Evolutionary conservation across 495 filamentous ascomycete genomes (phyloP), one percentile per base, ranked within the genome.

Genomic region (Letharia columbiana): DNA sequence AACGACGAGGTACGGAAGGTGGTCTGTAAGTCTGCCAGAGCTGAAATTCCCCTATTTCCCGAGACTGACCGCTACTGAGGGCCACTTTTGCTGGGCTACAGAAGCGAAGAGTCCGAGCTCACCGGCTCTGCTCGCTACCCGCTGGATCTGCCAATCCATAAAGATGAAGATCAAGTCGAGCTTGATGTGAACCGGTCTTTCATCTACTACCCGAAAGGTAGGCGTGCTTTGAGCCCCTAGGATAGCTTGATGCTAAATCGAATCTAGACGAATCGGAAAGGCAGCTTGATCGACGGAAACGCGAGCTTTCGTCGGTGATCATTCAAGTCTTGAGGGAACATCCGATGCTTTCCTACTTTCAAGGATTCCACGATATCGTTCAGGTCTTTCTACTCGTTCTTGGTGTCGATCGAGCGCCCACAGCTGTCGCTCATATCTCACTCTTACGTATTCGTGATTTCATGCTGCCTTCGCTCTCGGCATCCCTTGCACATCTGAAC

Each of bases 301-400:
- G 77, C 50, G 84, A 91, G 73, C 82, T 96, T 33, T 91, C 87
- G 18, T 74, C 82, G 64, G 78, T 97, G 28, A 96, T 97, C 72
- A 83, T 81, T 50, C 80, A 87, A 67, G 83, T 91, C 28, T 82
- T 97, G 35, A 84, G 94, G 23, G 82, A 84, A 13, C 82, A 96
- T 71, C 95, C 94, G 7, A 87, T 89, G 79, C 86, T 98, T 17
- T 89, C 85, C 77, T 98, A 98, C 77, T 98, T 98, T 77, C 94
- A 98, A 80, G 94, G 94, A 67, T 98, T 96, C 76, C 94, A 98
- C 73, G 94, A 98, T 76, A 97, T 98, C 71, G 93, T 89, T 68
- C 95, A 98, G 74, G 94, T 98, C n/a, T 80, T 98, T 58, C 83
- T 97, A 7, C 82, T 98, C 20, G 91, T 96, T 10, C 79, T 98